A percentile compares a stretch with the other conserved stretches of the same genome.
phyloP scores from a whole-genome alignment of 2,329 filamentous ascomycete species.

The Fusarium sp. region DNA sequence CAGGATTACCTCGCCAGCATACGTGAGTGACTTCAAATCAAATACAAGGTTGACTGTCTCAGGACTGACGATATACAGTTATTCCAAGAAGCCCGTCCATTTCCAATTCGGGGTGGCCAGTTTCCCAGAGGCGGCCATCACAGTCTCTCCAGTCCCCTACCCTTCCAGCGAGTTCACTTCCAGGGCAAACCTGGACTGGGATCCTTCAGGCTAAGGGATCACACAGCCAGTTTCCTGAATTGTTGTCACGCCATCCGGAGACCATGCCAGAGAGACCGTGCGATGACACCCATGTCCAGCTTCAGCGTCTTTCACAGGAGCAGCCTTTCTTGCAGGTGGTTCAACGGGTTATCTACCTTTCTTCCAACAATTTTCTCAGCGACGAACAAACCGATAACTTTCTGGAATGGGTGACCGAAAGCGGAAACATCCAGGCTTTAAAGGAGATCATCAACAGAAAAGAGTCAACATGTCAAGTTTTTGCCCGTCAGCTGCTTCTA shows the following conservation, averaged over 20 bases:
- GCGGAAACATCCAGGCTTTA: not conserved
- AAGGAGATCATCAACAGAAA: not conserved
- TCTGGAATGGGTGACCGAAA: not conserved
- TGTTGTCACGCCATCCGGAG: not conserved
- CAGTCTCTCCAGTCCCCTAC: not conserved
- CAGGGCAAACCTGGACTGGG: not conserved
- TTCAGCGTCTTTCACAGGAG: not conserved
- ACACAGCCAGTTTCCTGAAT: not conserved
- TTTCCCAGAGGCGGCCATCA: not conserved
- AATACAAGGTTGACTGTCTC: not conserved
- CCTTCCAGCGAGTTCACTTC: not conserved
- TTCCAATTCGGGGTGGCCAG: too few species aligned
- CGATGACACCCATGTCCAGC: not conserved
- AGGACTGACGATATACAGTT: not conserved
- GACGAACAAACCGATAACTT: not conserved
- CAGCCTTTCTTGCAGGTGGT: not conserved
- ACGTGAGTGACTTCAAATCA: fast-evolving
- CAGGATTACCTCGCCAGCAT: not conserved
- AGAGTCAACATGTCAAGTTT: not conserved
- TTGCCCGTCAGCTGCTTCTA: not conserved
- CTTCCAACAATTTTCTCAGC: not conserved
- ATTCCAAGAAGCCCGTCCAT: not conserved
- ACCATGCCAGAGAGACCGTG: not conserved
- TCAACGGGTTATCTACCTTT: not conserved
- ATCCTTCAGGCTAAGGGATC: not conserved